These are phyloP conservation scores for Microdochium nivale DNA, from an alignment of 2,329 filamentous ascomycete species.

Conservation along the genomic window DNA sequence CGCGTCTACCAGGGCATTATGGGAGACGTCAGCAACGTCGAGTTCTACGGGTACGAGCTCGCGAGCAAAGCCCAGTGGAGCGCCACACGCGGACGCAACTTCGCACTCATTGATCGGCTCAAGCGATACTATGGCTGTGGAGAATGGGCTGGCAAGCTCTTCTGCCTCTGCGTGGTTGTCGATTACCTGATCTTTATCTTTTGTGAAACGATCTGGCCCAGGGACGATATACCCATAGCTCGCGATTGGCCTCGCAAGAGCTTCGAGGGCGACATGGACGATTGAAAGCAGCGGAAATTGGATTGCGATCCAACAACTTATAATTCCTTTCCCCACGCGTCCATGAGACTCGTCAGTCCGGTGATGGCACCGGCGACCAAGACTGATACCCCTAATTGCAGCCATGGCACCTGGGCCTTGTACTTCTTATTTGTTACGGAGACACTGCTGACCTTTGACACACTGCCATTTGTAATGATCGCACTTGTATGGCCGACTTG, in stretches of 20 bases:
- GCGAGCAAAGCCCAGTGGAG: conserved; percentile 54
- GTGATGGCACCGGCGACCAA: no score
- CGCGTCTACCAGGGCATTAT: conserved; percentile 91
- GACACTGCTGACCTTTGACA: no score
- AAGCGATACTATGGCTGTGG: conserved; percentile 98
- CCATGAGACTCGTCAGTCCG: no score
- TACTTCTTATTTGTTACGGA: no score
- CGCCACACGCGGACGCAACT: conserved; percentile 65
- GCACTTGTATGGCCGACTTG: no score
- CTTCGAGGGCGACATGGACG: conserved; percentile 16
- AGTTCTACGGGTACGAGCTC: conserved; percentile 78
- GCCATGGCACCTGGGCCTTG: no score
- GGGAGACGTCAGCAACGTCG: conserved; percentile 73
- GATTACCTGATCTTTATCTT: conserved; percentile 89
- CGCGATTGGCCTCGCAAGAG: conserved; percentile 83
- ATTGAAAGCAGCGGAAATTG: conserved; percentile 3
- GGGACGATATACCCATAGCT: conserved; percentile 79
- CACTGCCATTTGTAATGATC: no score
- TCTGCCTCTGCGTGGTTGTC: conserved; percentile 87
- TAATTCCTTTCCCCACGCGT: no score
- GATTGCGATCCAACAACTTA: no score
- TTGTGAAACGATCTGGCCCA: conserved; percentile 78
- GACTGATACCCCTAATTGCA: no score
- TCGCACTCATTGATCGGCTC: conserved; percentile 85
- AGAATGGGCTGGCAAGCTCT: conserved; percentile 96